Conservation (phyloP, 2,329 filamentous ascomycete species). For the Magnaporthiopsis incrustans region DNA sequence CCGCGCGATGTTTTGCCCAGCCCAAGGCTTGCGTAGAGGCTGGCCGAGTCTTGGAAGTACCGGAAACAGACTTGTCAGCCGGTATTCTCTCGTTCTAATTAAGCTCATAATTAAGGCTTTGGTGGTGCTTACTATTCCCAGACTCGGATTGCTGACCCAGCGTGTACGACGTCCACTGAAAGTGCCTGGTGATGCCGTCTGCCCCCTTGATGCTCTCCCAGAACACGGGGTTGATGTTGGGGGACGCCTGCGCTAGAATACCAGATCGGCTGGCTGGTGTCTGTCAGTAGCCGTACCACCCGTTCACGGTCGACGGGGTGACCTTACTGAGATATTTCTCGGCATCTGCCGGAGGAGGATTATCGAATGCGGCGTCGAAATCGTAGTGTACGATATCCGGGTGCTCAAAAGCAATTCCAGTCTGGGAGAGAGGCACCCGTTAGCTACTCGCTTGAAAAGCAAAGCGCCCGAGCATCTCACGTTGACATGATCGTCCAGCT, state of each 20-base stretch:
- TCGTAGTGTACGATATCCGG: constrained; percentile 50
- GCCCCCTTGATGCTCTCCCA: constrained; percentile 48
- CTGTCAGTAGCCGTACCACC: background rate
- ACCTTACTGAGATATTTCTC: constrained; percentile 30
- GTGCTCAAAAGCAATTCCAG: constrained; percentile 36
- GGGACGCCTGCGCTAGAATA: constrained; percentile 55
- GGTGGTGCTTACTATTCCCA: background rate
- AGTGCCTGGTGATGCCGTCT: constrained; percentile 52
- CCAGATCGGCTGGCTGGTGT: constrained; percentile 37
- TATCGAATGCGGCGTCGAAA: constrained; percentile 53
- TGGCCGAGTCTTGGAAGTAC: constrained; percentile 21
- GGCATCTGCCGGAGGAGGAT: constrained; percentile 34
- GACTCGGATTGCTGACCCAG: background rate
- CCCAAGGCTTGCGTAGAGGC: constrained; percentile 16
- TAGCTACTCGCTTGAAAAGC: background rate
- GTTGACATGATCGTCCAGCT: constrained; percentile 47
- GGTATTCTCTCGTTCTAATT: background rate
- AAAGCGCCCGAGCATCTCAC: constrained; percentile 14
- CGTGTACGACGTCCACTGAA: constrained; percentile 47
- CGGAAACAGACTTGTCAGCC: background rate
- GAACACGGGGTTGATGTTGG: constrained; percentile 54
- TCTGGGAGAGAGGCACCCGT: constrained; percentile 25
- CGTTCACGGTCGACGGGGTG: no score
- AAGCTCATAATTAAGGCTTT: no score
- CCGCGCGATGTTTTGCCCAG: background rate